A percentile compares a stretch with the other conserved stretches of the same genome.
Evolutionary conservation across 306 rosid species (phyloP).

Genomic region (Senna siamea): DNA sequence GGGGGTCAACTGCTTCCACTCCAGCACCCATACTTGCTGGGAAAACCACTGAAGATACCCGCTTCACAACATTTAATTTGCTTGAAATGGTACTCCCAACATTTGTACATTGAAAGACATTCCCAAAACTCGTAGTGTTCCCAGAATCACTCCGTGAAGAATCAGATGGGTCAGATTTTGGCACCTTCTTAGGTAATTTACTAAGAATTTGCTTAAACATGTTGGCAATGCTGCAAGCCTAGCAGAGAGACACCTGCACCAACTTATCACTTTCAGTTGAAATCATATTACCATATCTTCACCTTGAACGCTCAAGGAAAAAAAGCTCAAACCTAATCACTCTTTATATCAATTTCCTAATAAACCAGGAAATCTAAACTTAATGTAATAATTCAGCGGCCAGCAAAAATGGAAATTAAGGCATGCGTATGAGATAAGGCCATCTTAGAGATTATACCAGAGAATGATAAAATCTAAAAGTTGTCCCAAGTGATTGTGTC

Average conservation of each 20-base stretch:
- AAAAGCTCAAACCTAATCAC: slow-evolving; percentile 7
- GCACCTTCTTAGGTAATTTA: slow-evolving; percentile 83
- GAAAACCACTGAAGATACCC: slow-evolving; percentile 96
- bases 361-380: slow-evolving; percentile 27
- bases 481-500: not conserved
- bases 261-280: slow-evolving; percentile 33
- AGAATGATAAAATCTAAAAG: not conserved
- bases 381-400: slow-evolving; percentile 2
- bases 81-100: slow-evolving; percentile 92
- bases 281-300: slow-evolving; percentile 25
- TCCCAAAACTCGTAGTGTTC: slow-evolving; percentile 62
- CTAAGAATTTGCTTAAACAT: slow-evolving; percentile 95
- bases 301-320: not conserved
- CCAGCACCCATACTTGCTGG: slow-evolving; percentile 81
- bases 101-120: slow-evolving; percentile 91
- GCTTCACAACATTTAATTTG: slow-evolving; percentile 90
- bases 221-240: slow-evolving; percentile 47
- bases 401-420: slow-evolving; percentile 21
- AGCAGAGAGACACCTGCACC: slow-evolving; percentile 43
- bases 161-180: slow-evolving; percentile 72
- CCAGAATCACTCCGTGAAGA: slow-evolving; percentile 67
- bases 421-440: too few species aligned
- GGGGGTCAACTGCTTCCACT: slow-evolving; percentile 85
- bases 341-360: not conserved
- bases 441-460: too few species aligned